Conservation (phyloP, 768 basidiomycete species). For the Hortiboletus flavorubellus region DNA sequence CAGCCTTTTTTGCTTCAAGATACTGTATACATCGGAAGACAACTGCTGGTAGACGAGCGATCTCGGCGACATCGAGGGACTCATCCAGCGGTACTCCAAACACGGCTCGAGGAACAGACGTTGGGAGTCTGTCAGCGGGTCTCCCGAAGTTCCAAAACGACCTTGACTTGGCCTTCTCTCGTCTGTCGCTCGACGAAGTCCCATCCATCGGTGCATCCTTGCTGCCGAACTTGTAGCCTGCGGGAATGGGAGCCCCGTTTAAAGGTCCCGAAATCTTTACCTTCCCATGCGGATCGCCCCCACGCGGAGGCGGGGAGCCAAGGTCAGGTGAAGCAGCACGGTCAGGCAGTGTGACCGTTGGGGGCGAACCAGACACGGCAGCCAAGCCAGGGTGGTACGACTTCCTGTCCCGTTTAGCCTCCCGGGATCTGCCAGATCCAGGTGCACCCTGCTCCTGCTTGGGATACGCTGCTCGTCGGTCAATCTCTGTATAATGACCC, state of each 20-base stretch:
- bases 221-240: slow-evolving; percentile 85
- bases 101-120: slow-evolving; percentile 62
- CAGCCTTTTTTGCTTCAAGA: slow-evolving; percentile 89
- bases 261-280: slow-evolving; percentile 89
- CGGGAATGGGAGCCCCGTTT: slow-evolving; percentile 79
- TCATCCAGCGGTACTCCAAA: slow-evolving; percentile 89
- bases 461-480: slow-evolving; percentile 29
- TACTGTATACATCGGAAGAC: slow-evolving; percentile 96
- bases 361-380: slow-evolving; percentile 47
- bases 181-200: slow-evolving; percentile 55
- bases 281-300: slow-evolving; percentile 57
- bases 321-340: slow-evolving; percentile 48
- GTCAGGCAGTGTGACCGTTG: slow-evolving; percentile 32
- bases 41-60: slow-evolving; percentile 89
- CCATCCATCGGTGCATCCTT: slow-evolving; percentile 57
- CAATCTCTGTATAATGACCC: slow-evolving; percentile 74
- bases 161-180: slow-evolving; percentile 89
- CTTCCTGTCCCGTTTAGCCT: slow-evolving; percentile 52
- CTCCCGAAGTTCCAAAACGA: slow-evolving; percentile 92
- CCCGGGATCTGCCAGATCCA: slow-evolving; percentile 51
- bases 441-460: slow-evolving; percentile 47
- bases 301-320: slow-evolving; percentile 43
- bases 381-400: slow-evolving; percentile 62
- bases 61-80: slow-evolving; percentile 82
- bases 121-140: slow-evolving; percentile 43